These are phyloP conservation scores for Heliamphora exappendiculata DNA, from an alignment of 148 eudicot genomes.

Conservation along the genomic window DNA sequence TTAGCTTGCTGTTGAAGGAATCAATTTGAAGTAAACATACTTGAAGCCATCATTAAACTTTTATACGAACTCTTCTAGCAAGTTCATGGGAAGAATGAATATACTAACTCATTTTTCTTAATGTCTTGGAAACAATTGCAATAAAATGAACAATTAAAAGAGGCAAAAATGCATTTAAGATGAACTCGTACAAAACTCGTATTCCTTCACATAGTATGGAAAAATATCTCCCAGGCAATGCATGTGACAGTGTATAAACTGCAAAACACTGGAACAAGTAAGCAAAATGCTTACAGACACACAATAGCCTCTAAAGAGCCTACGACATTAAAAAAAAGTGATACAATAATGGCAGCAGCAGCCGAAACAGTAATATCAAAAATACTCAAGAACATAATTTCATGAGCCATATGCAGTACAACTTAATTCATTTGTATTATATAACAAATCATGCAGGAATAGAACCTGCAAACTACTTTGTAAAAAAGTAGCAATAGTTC, in stretches of 20 bases:
- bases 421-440: background rate
- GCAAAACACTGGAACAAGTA: background rate
- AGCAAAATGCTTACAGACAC: background rate
- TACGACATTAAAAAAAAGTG: background rate
- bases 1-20: slow-evolving; percentile 66
- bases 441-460: background rate
- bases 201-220: background rate
- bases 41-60: background rate
- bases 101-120: background rate
- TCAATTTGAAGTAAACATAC: background rate
- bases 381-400: background rate
- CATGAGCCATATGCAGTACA: background rate
- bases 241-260: background rate
- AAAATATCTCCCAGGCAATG: background rate
- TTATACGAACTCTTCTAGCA: background rate
- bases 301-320: background rate
- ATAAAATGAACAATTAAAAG: background rate
- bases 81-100: background rate
- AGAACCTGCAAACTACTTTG: background rate
- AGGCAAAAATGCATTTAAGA: background rate
- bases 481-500: background rate
- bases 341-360: background rate
- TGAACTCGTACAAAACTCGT: background rate
- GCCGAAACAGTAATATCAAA: too few species aligned
- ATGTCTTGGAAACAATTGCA: background rate